These are phyloP conservation scores for Linaria vulgaris DNA, from an alignment of 257 asterid species.

Conservation along the genomic window DNA sequence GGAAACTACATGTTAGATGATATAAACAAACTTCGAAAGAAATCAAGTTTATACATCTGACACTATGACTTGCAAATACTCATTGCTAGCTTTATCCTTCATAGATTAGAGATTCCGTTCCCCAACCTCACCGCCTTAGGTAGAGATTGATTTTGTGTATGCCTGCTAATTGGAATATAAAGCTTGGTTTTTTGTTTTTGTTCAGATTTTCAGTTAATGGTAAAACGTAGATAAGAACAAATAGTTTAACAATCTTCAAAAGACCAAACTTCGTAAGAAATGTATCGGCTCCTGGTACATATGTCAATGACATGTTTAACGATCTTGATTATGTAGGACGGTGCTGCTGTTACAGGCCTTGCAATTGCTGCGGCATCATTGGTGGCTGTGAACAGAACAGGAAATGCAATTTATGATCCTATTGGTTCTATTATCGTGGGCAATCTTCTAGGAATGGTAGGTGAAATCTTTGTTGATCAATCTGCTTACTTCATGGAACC, in stretches of 20 bases:
- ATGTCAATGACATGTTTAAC: conserved; percentile 16
- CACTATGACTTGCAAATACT: too few species aligned
- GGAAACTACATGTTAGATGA: background rate
- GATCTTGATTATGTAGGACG: conserved; percentile 58
- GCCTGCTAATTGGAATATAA: too few species aligned
- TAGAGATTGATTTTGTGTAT: too few species aligned
- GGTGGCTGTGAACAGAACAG: conserved; percentile 91
- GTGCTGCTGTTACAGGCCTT: conserved; percentile 99
- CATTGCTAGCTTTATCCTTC: too few species aligned
- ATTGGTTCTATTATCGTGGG: conserved; percentile 92
- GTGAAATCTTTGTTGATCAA: conserved; percentile 27
- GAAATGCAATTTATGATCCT: conserved; percentile 94
- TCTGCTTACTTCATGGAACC: conserved; percentile 1
- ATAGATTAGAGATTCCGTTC: too few species aligned
- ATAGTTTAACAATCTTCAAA: conserved; percentile 17
- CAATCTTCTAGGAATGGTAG: conserved; percentile 94
- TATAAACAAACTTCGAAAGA: too few species aligned
- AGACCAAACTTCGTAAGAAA: conserved; percentile 17
- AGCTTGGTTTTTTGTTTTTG: too few species aligned
- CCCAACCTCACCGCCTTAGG: too few species aligned
- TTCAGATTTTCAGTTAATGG: conserved; percentile 11
- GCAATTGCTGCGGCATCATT: conserved; percentile 90
- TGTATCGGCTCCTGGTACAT: conserved; percentile 15
- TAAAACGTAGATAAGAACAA: background rate
- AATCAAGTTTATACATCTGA: too few species aligned